phyloP scores from a whole-genome alignment of 208 protist genomes.

The Leishmania guyanensis region DNA sequence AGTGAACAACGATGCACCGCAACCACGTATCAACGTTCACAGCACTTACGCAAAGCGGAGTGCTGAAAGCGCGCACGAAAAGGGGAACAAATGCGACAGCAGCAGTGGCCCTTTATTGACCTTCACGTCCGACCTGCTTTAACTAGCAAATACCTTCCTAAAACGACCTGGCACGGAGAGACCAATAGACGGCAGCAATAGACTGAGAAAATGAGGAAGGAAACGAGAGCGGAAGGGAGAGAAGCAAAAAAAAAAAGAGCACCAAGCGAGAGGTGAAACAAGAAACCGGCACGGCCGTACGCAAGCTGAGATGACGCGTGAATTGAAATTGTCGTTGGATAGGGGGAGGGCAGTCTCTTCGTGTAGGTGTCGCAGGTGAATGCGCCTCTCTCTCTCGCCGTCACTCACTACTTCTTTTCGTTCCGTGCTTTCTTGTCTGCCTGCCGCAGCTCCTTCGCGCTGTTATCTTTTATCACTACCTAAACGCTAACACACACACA shows the following conservation, averaged over 20 bases:
- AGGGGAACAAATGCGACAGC: not conserved
- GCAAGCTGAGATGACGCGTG: not conserved
- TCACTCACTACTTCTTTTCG: not conserved
- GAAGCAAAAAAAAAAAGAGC: not conserved
- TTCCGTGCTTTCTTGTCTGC: not conserved
- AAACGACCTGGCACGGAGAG: too few species aligned
- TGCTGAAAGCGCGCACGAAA: not conserved
- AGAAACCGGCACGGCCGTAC: not conserved
- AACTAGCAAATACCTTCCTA: not conserved
- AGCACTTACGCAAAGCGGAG: not conserved
- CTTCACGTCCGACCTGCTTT: not conserved
- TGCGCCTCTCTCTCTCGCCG: not conserved
- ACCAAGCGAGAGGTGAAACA: not conserved
- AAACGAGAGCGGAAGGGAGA: slow-evolving; percentile 3
- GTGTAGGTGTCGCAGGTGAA: not conserved
- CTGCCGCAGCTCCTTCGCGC: not conserved
- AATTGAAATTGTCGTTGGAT: not conserved
- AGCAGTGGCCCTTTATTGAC: too few species aligned
- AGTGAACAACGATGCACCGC: slow-evolving; percentile 5
- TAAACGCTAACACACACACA: not conserved
- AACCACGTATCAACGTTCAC: not conserved
- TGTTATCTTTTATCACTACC: not conserved
- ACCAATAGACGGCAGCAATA: not conserved
- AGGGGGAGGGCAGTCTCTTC: not conserved
- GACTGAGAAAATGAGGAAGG: not conserved